phyloP scores from a whole-genome alignment of 164 flowering plant genomes.

The Nymphaea colorata region DNA sequence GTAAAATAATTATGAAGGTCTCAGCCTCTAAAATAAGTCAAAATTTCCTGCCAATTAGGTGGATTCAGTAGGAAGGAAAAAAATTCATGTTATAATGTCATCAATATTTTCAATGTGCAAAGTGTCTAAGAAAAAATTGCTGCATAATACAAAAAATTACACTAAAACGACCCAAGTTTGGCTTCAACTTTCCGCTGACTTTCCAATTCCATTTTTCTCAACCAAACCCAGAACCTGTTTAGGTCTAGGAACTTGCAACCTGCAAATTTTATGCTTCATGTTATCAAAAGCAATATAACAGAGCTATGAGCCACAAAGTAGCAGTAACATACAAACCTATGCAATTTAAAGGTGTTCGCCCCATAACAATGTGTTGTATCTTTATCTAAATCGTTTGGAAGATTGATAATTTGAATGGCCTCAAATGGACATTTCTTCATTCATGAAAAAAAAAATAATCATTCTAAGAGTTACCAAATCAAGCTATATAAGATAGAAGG shows the following conservation, averaged over 20 bases:
- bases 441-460: slow-evolving; percentile 6
- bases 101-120: no score
- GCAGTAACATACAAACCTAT: slow-evolving; percentile 45
- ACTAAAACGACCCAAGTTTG: slow-evolving; percentile 92
- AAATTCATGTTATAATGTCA: background rate
- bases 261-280: slow-evolving; percentile 13
- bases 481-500: background rate
- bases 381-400: slow-evolving; percentile 88
- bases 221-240: slow-evolving; percentile 98
- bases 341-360: slow-evolving; percentile 89
- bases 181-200: slow-evolving; percentile 97
- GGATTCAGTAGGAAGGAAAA: slow-evolving; percentile 57
- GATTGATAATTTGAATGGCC: slow-evolving; percentile 86
- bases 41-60: slow-evolving; percentile 97
- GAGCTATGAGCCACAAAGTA: background rate
- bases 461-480: background rate
- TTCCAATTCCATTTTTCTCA: slow-evolving; percentile 98
- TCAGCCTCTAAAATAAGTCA: slow-evolving; percentile 93
- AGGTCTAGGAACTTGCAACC: slow-evolving; percentile 97
- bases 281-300: background rate
- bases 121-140: background rate
- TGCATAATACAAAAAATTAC: slow-evolving; percentile 23
- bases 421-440: slow-evolving; percentile 95
- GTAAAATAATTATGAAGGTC: slow-evolving; percentile 97
- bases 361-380: slow-evolving; percentile 99